Evolutionary conservation across 495 filamentous ascomycete genomes (phyloP).

Genomic region (Apodospora peruviana): DNA sequence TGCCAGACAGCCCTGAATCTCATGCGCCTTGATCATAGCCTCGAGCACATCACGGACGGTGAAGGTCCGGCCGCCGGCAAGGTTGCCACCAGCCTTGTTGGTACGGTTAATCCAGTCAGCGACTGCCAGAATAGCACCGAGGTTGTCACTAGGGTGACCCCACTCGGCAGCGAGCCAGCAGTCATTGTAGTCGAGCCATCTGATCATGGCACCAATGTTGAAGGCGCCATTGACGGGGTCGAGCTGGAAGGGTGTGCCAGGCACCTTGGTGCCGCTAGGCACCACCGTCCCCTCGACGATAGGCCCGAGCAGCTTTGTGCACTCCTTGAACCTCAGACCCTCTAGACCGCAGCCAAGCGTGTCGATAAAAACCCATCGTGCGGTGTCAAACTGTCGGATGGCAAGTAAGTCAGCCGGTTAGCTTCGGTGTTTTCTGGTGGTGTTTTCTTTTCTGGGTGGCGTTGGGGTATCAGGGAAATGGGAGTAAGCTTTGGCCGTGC

Average conservation of each 20-base stretch:
- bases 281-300: constrained; percentile 87
- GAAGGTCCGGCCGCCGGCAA: constrained; percentile 80
- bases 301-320: constrained; percentile 90
- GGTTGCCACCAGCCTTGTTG: constrained; percentile 83
- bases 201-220: constrained; percentile 97
- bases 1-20: constrained; percentile 95
- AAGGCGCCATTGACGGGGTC: constrained; percentile 95
- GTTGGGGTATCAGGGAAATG: constrained; percentile 1
- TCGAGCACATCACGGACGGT: constrained; percentile 88
- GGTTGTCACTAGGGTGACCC: constrained; percentile 96
- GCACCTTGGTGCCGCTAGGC: constrained; percentile 87
- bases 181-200: constrained; percentile 99
- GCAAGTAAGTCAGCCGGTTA: constrained; percentile 20
- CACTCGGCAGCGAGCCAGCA: constrained; percentile 99
- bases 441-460: constrained; percentile 1
- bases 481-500: not conserved
- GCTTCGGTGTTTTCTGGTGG: constrained; percentile 5
- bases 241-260: constrained; percentile 87
- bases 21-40: constrained; percentile 99
- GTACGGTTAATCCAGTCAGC: constrained; percentile 97
- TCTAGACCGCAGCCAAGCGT: constrained; percentile 95
- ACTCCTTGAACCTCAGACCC: constrained; percentile 92
- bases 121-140: constrained; percentile 91
- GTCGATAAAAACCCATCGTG: constrained; percentile 84
- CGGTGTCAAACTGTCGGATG: constrained; percentile 75